phyloP scores from a whole-genome alignment of 306 rosid species.

The Lathyrus tuberosus region DNA sequence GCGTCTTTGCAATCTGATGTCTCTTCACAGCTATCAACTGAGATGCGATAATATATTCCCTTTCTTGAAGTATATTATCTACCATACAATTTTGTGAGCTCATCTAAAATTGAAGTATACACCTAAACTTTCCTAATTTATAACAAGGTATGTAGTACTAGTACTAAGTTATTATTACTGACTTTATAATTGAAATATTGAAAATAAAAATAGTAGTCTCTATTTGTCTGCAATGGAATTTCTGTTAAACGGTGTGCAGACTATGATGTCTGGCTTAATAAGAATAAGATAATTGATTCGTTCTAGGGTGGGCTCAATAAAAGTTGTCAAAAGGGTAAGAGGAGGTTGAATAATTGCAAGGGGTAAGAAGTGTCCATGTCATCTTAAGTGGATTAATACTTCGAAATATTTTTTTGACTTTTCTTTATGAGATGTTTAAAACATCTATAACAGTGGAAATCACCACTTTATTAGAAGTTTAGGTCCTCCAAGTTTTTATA shows the following conservation, averaged over 20 bases:
- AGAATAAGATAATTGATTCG: not conserved
- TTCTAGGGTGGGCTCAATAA: slow-evolving; percentile 21
- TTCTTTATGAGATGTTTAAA: too few species aligned
- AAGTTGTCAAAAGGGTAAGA: not conserved
- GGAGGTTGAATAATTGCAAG: not conserved
- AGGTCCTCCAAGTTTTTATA: too few species aligned
- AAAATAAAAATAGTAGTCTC: not conserved
- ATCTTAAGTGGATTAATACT: too few species aligned
- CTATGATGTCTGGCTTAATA: slow-evolving; percentile 8
- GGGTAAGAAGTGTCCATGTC: not conserved
- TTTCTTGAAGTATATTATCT: not conserved
- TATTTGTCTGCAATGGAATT: slow-evolving; percentile 2
- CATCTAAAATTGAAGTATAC: slow-evolving; percentile 3
- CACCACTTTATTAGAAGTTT: too few species aligned
- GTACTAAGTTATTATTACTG: not conserved
- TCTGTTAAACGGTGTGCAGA: not conserved
- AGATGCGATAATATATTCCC: too few species aligned
- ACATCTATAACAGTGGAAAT: too few species aligned
- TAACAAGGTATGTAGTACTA: not conserved
- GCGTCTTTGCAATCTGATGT: too few species aligned
- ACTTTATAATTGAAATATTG: slow-evolving; percentile 1
- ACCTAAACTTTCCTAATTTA: not conserved
- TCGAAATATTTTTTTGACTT: too few species aligned
- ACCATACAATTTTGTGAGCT: slow-evolving; percentile 1
- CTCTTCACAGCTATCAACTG: too few species aligned